Evolutionary conservation across 768 basidiomycete genomes (phyloP).

Genomic region (Hemileccinum impolitum): DNA sequence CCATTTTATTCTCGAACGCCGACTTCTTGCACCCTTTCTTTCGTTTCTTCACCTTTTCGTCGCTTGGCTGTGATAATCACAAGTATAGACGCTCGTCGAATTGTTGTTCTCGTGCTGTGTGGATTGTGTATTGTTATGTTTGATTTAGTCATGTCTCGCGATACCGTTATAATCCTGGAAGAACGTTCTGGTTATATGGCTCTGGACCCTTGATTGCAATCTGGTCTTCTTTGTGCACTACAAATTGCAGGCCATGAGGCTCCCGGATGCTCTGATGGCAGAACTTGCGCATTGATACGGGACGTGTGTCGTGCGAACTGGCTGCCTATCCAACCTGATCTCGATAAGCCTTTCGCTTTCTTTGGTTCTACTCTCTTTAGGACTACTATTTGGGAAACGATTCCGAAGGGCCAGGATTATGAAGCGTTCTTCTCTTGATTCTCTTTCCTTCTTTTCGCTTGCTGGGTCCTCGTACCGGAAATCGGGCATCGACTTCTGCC

Average conservation of each 20-base stretch:
- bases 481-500: not conserved
- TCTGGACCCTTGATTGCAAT: constrained; percentile 5
- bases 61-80: not conserved
- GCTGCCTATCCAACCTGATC: constrained; percentile 21
- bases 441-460: not conserved
- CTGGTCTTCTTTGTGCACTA: not conserved
- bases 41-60: not conserved
- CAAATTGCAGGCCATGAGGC: constrained; percentile 17
- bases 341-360: constrained; percentile 17
- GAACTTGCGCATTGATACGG: constrained; percentile 10
- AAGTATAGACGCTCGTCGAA: constrained; percentile 16
- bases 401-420: constrained; percentile 1
- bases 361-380: not conserved
- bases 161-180: not conserved
- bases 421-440: constrained; percentile 1
- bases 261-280: constrained; percentile 13
- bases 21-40: not conserved
- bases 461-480: constrained; percentile 1
- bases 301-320: constrained; percentile 9
- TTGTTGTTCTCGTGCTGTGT: constrained; percentile 14
- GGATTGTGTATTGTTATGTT: constrained; percentile 25
- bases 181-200: not conserved
- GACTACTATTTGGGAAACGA: not conserved
- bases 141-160: constrained; percentile 12
- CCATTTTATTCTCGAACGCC: not conserved